phyloP scores from a whole-genome alignment of 2,329 filamentous ascomycete genomes.

The Podosphaera fusca region DNA sequence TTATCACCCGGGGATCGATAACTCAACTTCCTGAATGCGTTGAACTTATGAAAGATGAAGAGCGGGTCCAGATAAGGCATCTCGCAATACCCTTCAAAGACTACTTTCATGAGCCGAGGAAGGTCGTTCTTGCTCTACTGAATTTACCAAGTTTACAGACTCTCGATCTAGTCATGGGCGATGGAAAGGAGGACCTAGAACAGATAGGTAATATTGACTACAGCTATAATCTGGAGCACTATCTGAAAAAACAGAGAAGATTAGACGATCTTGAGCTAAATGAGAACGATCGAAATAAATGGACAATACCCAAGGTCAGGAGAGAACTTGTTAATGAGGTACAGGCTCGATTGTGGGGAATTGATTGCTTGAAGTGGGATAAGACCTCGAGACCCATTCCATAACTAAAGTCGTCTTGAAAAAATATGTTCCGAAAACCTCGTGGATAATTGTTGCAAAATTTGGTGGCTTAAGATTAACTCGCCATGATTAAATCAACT shows the following conservation, averaged over 20 bases:
- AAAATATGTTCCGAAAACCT: no score
- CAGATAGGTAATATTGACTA: neutral
- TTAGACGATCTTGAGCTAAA: neutral
- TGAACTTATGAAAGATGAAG: neutral
- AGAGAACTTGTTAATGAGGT: neutral
- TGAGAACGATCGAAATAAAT: neutral
- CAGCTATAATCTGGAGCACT: neutral
- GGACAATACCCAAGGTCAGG: neutral
- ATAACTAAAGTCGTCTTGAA: neutral
- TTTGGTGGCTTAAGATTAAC: no score
- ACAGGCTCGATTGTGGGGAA: neutral
- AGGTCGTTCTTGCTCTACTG: neutral
- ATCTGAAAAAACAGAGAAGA: neutral
- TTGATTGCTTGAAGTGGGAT: neutral
- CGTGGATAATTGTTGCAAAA: no score
- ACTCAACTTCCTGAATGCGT: slow-evolving; percentile 1
- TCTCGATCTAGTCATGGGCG: neutral
- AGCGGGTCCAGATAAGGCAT: slow-evolving; percentile 1
- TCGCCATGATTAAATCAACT: no score
- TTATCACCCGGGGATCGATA: slow-evolving; percentile 2
- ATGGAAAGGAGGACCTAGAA: neutral
- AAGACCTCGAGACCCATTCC: neutral
- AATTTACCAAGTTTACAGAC: neutral
- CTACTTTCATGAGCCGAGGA: neutral
- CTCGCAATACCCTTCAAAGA: slow-evolving; percentile 2